Evolutionary conservation across 176 grass and related monocot species (phyloP).

Genomic region (Hsuehochloa calcarea): DNA sequence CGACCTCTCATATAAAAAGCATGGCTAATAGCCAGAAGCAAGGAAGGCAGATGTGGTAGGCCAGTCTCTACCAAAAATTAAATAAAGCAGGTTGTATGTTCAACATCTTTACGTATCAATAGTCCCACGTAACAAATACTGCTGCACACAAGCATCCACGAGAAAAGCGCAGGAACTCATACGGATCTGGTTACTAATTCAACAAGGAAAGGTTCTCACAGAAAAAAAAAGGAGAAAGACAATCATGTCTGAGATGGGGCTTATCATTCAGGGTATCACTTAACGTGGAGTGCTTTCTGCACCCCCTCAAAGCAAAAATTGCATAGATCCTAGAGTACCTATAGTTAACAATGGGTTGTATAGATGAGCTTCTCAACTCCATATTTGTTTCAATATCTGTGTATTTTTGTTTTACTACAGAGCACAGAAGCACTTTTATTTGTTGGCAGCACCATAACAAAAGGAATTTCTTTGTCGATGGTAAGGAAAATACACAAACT

Average conservation of each 20-base stretch:
- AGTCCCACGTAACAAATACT: constrained; percentile 17
- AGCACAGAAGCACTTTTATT: not conserved
- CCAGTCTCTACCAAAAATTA: constrained; percentile 23
- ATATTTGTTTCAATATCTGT: not conserved
- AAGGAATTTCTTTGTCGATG: not conserved
- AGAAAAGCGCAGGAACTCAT: constrained; percentile 15
- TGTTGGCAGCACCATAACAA: not conserved
- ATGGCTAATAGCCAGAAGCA: constrained; percentile 14
- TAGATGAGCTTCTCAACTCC: not conserved
- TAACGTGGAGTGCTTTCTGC: not conserved
- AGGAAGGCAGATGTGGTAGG: constrained; percentile 32
- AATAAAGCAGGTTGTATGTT: constrained; percentile 35
- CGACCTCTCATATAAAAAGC: constrained; percentile 1
- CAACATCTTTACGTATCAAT: constrained; percentile 15
- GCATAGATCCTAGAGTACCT: constrained; percentile 3
- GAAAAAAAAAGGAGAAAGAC: not conserved
- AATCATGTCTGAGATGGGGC: constrained; percentile 7
- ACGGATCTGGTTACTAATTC: constrained; percentile 30
- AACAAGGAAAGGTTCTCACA: constrained; percentile 5
- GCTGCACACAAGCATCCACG: constrained; percentile 15
- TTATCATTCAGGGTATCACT: constrained; percentile 9
- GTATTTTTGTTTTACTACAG: not conserved
- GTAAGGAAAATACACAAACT: not conserved
- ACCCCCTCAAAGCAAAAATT: not conserved
- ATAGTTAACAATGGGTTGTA: not conserved